A percentile compares a stretch with the other conserved stretches of the same genome.
Evolutionary conservation across 1,139 yeast species (phyloP).

Genomic region (Geotrichum siamense): DNA sequence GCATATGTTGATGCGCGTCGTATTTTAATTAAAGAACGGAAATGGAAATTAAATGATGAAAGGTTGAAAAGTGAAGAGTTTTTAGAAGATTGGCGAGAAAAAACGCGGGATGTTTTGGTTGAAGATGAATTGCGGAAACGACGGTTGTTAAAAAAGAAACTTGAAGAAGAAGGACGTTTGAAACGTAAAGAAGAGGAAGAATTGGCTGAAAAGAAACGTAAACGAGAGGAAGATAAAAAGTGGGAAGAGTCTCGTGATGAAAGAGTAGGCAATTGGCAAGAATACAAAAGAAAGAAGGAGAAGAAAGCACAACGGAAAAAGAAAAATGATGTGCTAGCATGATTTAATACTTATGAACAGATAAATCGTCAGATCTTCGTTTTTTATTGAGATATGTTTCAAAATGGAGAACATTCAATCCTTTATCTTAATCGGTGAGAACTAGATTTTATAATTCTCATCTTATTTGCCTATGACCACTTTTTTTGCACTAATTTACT

Average conservation of each 20-base stretch:
- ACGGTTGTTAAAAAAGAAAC: conserved; percentile 35
- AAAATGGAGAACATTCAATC: too few species aligned
- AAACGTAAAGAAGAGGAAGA: conserved; percentile 37
- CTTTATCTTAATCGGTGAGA: too few species aligned
- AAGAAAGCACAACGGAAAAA: conserved; percentile 40
- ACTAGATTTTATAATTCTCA: too few species aligned
- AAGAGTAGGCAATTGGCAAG: conserved; percentile 58
- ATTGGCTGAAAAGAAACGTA: conserved; percentile 37
- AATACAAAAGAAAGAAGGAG: conserved; percentile 36
- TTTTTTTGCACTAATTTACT: too few species aligned
- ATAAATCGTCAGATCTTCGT: too few species aligned
- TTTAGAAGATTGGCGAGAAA: conserved; percentile 36
- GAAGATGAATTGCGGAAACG: conserved; percentile 41
- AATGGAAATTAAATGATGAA: conserved; percentile 39
- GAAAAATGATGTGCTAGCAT: conserved; percentile 39
- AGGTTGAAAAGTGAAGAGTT: conserved; percentile 39
- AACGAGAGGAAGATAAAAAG: conserved; percentile 40
- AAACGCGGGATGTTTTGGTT: conserved; percentile 40
- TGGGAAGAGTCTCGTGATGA: conserved; percentile 62
- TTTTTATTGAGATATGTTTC: too few species aligned
- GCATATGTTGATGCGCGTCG: conserved; percentile 41
- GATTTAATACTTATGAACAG: too few species aligned
- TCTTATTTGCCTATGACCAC: too few species aligned
- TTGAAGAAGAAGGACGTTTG: conserved; percentile 40
- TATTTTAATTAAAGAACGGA: conserved; percentile 40